Evolutionary conservation across 129 eudicot genomes (phyloP).

Genomic region (Escallonia rubra): DNA sequence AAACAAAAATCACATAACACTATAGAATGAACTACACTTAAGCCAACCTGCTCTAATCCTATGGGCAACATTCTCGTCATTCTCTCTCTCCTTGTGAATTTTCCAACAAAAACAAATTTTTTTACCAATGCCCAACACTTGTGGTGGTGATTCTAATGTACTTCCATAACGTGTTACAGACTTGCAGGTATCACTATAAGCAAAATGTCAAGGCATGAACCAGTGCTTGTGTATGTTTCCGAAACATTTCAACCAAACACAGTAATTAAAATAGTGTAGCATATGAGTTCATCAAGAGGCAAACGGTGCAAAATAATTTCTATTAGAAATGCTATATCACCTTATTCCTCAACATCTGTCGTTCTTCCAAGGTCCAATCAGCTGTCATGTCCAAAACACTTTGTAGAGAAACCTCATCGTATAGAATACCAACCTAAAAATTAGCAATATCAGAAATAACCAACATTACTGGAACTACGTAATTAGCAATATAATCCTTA

Average conservation of each 20-base stretch:
- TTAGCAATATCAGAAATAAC: slow-evolving; percentile 4
- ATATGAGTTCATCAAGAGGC: neutral
- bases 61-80: too few relatives aligned
- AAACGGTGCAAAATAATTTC: neutral
- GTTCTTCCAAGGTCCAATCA: slow-evolving; percentile 84
- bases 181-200: neutral
- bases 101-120: neutral
- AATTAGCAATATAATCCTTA: too few relatives aligned
- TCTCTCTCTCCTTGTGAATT: neutral
- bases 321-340: slow-evolving; percentile 31
- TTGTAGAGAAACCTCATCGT: slow-evolving; percentile 82
- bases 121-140: too few relatives aligned
- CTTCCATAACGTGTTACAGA: neutral
- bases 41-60: too few relatives aligned
- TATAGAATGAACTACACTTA: too few relatives aligned
- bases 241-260: neutral
- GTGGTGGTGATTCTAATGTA: neutral
- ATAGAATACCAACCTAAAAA: slow-evolving; percentile 85
- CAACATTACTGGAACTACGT: neutral
- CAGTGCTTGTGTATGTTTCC: neutral
- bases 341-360: slow-evolving; percentile 93
- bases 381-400: slow-evolving; percentile 83
- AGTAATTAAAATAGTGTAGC: neutral
- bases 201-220: neutral
- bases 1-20: too few relatives aligned